Conservation (phyloP, 352 stramenopile species). For the Pythium insidiosum region DNA sequence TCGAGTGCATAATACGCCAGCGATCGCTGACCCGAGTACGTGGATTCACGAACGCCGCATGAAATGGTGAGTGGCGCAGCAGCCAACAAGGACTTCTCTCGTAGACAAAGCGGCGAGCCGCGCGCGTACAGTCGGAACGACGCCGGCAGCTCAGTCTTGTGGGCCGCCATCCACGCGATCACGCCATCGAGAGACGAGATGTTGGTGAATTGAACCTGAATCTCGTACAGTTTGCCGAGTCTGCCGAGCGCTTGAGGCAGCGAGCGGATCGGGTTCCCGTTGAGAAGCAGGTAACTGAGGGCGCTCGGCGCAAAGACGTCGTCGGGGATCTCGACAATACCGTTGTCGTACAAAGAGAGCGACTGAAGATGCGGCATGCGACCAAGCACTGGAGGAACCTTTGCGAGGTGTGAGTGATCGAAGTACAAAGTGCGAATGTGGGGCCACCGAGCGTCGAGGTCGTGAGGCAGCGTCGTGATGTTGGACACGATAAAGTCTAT, state of each 20-base stretch:
- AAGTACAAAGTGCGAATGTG: conserved; percentile 10
- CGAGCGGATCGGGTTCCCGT: conserved; percentile 2
- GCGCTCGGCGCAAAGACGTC: neutral
- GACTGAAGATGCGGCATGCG: conserved; percentile 6
- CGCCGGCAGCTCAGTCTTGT: neutral
- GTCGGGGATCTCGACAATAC: conserved; percentile 4
- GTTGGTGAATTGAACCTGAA: conserved; percentile 6
- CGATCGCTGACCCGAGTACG: neutral
- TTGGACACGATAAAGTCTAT: conserved; percentile 15
- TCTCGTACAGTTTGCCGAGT: neutral
- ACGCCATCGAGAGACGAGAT: neutral
- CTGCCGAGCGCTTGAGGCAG: neutral
- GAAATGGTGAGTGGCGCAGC: neutral
- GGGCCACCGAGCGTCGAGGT: conserved; percentile 5
- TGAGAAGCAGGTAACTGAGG: conserved; percentile 4
- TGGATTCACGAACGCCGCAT: neutral
- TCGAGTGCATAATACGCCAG: conserved; percentile 2
- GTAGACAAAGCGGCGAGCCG: neutral
- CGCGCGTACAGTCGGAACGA: neutral
- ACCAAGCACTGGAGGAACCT: conserved; percentile 1
- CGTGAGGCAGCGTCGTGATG: conserved; percentile 6
- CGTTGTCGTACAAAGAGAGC: conserved; percentile 10
- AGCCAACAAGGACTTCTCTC: neutral
- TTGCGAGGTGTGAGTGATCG: conserved; percentile 5
- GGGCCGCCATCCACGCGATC: neutral